A percentile compares a stretch with the other conserved stretches of the same genome.
These are phyloP conservation scores for Udeniomyces megalosporus DNA, from an alignment of 768 basidiomycete genomes.

Conservation along the genomic window DNA sequence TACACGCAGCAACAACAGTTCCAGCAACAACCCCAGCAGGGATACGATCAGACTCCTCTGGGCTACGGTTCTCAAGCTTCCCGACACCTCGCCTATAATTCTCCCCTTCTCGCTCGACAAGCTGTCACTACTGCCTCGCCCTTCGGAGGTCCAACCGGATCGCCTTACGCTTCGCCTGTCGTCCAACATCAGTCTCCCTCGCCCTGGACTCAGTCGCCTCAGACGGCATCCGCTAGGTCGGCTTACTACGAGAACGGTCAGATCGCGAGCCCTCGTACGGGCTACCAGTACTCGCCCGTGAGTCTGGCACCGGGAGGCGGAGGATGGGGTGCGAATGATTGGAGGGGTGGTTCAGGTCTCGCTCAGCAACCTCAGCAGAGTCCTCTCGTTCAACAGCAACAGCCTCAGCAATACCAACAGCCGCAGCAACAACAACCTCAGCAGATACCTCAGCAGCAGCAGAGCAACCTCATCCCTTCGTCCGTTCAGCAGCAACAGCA, in stretches of 20 bases:
- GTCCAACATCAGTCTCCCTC: conserved; percentile 10
- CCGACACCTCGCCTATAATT: conserved; percentile 3
- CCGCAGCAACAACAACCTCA: conserved; percentile 9
- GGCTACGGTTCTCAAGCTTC: conserved; percentile 4
- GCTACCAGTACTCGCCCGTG: conserved; percentile 4
- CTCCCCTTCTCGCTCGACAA: not conserved
- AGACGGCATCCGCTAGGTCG: not conserved
- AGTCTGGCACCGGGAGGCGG: not conserved
- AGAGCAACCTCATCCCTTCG: not conserved
- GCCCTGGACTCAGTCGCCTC: conserved; percentile 8
- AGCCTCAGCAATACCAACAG: not conserved
- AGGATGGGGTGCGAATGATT: conserved; percentile 6
- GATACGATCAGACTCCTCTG: not conserved
- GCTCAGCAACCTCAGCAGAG: not conserved
- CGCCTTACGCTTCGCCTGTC: conserved; percentile 15
- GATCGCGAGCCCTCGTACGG: not conserved
- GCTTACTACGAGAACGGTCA: too few species aligned
- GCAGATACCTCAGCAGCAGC: not conserved
- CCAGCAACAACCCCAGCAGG: conserved; percentile 12
- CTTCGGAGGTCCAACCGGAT: not conserved
- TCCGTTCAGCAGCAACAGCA: conserved; percentile 7
- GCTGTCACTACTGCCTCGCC: not conserved
- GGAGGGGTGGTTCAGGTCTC: not conserved
- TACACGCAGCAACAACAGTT: conserved; percentile 4
- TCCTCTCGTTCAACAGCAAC: not conserved